These are phyloP conservation scores for Middelhovenomyces tepae DNA, from an alignment of 805 yeast genomes.

Conservation along the genomic window DNA sequence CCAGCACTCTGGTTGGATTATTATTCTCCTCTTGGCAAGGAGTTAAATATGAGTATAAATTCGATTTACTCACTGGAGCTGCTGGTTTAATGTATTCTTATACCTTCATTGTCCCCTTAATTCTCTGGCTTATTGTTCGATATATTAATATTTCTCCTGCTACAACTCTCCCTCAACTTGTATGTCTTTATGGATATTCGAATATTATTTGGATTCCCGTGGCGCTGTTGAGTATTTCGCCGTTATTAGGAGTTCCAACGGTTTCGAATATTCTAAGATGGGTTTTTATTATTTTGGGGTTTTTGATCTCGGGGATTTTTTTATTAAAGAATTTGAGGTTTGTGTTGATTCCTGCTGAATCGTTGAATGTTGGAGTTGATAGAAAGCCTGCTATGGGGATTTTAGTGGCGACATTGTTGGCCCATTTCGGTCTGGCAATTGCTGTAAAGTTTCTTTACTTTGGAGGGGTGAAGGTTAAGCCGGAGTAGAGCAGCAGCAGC, in stretches of 20 bases:
- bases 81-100: slow-evolving; percentile 69
- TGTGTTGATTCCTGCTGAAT: slow-evolving; percentile 28
- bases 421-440: slow-evolving; percentile 51
- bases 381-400: slow-evolving; percentile 30
- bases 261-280: slow-evolving; percentile 45
- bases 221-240: slow-evolving; percentile 49
- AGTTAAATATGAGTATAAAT: slow-evolving; percentile 47
- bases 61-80: slow-evolving; percentile 56
- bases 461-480: slow-evolving; percentile 32
- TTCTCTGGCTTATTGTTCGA: slow-evolving; percentile 42
- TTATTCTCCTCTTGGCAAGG: slow-evolving; percentile 41
- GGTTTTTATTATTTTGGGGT: slow-evolving; percentile 53
- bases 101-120: slow-evolving; percentile 54
- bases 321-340: slow-evolving; percentile 36
- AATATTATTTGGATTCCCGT: slow-evolving; percentile 82
- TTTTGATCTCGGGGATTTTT: slow-evolving; percentile 50
- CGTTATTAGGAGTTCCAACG: slow-evolving; percentile 35
- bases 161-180: slow-evolving; percentile 41
- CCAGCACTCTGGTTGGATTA: slow-evolving; percentile 60
- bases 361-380: slow-evolving; percentile 23
- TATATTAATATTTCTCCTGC: slow-evolving; percentile 37
- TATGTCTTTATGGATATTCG: slow-evolving; percentile 80
- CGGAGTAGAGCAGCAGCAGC: too few species aligned
- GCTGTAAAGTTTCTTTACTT: slow-evolving; percentile 62
- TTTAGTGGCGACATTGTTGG: slow-evolving; percentile 34